Evolutionary conservation across 2,329 filamentous ascomycete species (phyloP), one percentile per base, ranked within the genome.

Genomic region (Aspergillus nomiae): DNA sequence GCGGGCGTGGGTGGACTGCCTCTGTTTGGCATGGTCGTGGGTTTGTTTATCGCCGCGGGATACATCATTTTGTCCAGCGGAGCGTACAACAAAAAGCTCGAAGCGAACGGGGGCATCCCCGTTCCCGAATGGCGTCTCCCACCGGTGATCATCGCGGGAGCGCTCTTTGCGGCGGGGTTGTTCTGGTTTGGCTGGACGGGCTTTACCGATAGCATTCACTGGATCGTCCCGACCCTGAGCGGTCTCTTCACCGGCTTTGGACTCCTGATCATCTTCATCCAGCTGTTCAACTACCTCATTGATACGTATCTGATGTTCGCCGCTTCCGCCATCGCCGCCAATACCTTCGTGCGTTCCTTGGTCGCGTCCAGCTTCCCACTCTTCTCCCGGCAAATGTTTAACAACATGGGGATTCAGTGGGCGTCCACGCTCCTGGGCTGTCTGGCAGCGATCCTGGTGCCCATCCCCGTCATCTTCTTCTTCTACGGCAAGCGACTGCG

Each of bases 111-210:
- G 67, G 82, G 82, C 63, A 75, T 86, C 4, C 83, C 84, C 0
- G 73, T 87, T 1, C 85, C 85, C 0, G 85, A 87, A 72, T 87
- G 85, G 85, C 82, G 85, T 57, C 73, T 86, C 1, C 84, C 85
- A 0, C 82, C 83, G 3, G 81, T 82, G 30, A 85, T 87, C 59
- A 64, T 82, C 7, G 85, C 85, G 6, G 84, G 84, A 24, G 77
- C 80, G 4, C 70, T 82, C 4, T 85, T 83, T 56, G 82, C 89
- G 0, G 81, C 76, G 30, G 90, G 90, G 28, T 85, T 92, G 34
- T 92, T 92, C 78, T 92, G 90, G 89, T 92, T 92, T 67, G 90
- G 89, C 66, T 92, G 90, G 90, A 86, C 88, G 6, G 89, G 89
- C 21, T 85, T 83, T 71, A 80, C 70, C 34, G 63, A 61, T 11